Conservation (phyloP, 2,329 filamentous ascomycete genomes). For the Fusarium kyushuense region DNA sequence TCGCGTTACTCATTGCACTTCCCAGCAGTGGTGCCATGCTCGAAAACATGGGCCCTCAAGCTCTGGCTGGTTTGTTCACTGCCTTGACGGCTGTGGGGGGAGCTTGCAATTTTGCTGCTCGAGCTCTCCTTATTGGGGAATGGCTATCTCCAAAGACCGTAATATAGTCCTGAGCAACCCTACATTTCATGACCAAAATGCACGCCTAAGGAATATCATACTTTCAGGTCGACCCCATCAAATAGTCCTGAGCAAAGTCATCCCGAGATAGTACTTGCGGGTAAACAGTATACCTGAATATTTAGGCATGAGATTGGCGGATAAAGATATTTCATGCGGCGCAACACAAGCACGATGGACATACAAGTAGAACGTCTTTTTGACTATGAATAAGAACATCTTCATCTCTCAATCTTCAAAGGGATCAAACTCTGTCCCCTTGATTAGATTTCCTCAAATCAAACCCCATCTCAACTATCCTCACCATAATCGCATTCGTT, state of each 20-base stretch:
- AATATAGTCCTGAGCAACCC: conserved; percentile 26
- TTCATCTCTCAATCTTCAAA: background rate
- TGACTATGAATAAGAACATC: background rate
- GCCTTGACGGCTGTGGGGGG: conserved; percentile 55
- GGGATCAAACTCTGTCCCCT: background rate
- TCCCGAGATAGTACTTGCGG: background rate
- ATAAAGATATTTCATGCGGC: background rate
- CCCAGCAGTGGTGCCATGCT: conserved; percentile 61
- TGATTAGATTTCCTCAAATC: conserved; percentile 39
- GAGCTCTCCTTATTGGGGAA: conserved; percentile 44
- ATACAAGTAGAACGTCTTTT: background rate
- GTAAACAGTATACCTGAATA: background rate
- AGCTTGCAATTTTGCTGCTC: conserved; percentile 48
- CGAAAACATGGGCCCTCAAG: conserved; percentile 57
- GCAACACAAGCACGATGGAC: background rate
- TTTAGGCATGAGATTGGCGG: background rate
- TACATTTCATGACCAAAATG: too few relatives aligned
- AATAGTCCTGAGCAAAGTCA: conserved; percentile 1
- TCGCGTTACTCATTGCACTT: conserved; percentile 59
- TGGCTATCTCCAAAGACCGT: conserved; percentile 40
- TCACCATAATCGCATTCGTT: conserved; percentile 48
- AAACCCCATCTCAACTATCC: conserved; percentile 51
- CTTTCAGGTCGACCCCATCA: too few relatives aligned
- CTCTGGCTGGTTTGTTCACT: conserved; percentile 60
- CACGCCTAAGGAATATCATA: too few relatives aligned